Conservation (phyloP, 1,139 yeast species). For the Taiozyma sp. region DNA sequence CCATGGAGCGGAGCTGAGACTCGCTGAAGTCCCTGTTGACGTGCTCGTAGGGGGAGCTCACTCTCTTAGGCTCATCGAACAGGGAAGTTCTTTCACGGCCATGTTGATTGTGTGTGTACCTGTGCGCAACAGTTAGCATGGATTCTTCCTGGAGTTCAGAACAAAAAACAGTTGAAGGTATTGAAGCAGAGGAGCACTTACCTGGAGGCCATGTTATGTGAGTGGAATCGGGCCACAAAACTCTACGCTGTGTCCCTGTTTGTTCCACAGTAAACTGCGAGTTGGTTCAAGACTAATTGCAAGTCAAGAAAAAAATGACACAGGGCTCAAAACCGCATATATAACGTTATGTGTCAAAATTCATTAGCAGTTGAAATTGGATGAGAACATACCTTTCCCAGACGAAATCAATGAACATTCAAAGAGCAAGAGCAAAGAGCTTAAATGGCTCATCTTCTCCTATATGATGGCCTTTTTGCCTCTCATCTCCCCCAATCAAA, state of each 20-base stretch:
- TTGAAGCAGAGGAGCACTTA: background rate
- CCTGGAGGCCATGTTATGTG: conserved; percentile 4
- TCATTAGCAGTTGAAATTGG: background rate
- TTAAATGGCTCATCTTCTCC: too few relatives aligned
- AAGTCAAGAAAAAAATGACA: background rate
- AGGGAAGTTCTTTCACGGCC: conserved; percentile 46
- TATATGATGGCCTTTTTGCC: too few relatives aligned
- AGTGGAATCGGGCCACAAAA: background rate
- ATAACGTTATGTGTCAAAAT: background rate
- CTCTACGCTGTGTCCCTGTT: background rate
- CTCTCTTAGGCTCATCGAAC: conserved; percentile 36
- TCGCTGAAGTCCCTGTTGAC: conserved; percentile 47
- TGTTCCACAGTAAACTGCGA: background rate
- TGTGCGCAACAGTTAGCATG: background rate
- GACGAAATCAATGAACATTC: background rate
- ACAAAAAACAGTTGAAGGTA: background rate
- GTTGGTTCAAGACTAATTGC: background rate
- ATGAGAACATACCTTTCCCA: background rate
- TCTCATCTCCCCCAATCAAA: too few relatives aligned
- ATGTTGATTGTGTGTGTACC: conserved; percentile 38
- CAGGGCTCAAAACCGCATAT: background rate
- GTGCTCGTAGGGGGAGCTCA: conserved; percentile 46
- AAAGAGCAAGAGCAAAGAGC: background rate
- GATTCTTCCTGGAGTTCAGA: too few relatives aligned
- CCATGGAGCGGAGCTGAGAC: conserved; percentile 63